Evolutionary conservation across 2,329 filamentous ascomycete genomes (phyloP), one percentile per base, ranked within the genome.

Genomic region (Exophiala sideris): DNA sequence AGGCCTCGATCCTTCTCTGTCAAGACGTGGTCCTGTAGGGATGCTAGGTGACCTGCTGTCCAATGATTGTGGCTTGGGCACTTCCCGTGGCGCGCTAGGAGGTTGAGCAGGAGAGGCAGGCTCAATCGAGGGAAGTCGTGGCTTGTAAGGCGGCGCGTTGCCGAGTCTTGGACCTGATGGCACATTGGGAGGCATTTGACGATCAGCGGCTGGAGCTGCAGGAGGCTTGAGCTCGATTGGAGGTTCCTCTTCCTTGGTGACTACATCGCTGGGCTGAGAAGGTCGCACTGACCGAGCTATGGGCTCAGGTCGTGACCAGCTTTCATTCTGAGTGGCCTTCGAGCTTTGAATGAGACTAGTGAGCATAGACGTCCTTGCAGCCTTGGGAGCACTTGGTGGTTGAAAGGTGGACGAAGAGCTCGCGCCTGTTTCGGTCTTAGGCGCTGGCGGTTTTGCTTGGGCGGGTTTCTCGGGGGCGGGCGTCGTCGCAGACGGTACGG

Each of bases 371-470:
- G 50, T 59, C 18, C 74, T 66, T n/a, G 71, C 70, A 8, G 73
- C 73, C 56, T 74, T 75, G 7, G 74, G 74, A 9, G 70, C 71
- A 7, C 73, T 76, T 9, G 73, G 73, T 10, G 73, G 71, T 29
- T 71, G 69, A 35, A 70, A 66, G 1, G 63, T 47, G 3, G 60
- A 56, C 20, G 51, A 47, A 12, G 54, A 39, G 20, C 24, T 48
- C 10, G 44, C 32, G n/a, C 45, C 10, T 10, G 49, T 45, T 10
- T 57, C 54, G 8, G 39, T 14, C 45, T 59, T 61, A 14, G 39
- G 14, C 42, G 56, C 18, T 36, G 45, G 56, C 8, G 52, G 45
- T 41, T 53, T 52, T 3, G 21, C 16, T 8, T 42, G 8, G 11
- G 54, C 33, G 9, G 54, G 45, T 34, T 59, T 61, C 21, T 60